Conservation (phyloP, 805 yeast species). For the Starmerella scarabaei region DNA sequence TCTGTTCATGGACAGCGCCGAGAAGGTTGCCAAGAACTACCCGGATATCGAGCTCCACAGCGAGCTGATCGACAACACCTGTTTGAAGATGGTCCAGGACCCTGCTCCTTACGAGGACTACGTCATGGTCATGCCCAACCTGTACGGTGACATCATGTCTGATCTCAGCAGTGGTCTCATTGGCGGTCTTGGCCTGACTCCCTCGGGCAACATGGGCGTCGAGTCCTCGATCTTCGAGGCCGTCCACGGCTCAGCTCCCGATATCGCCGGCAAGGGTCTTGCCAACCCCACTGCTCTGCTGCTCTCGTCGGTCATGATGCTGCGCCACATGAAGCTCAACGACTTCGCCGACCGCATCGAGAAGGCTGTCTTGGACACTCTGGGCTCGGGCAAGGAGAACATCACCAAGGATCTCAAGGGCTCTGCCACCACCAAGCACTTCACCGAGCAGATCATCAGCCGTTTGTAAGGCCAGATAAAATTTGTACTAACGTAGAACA, state of each 20-base stretch:
- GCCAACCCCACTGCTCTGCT: constrained; percentile 98
- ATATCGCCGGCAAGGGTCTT: constrained; percentile 95
- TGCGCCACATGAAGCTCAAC: constrained; percentile 91
- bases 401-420: constrained; percentile 97
- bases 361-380: constrained; percentile 69
- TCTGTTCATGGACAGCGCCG: constrained; percentile 83
- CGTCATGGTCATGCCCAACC: constrained; percentile 97
- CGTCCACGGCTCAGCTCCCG: constrained; percentile 99
- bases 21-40: constrained; percentile 78
- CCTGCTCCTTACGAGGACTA: constrained; percentile 77
- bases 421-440: constrained; percentile 72
- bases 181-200: constrained; percentile 97
- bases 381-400: constrained; percentile 91
- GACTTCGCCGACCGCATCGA: constrained; percentile 74
- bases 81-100: constrained; percentile 76
- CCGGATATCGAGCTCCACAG: constrained; percentile 74
- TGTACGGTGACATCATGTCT: constrained; percentile 98
- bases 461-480: constrained; percentile 26
- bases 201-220: constrained; percentile 99
- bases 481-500: not conserved
- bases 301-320: constrained; percentile 96
- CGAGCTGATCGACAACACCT: constrained; percentile 92
- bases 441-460: constrained; percentile 81
- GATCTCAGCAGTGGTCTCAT: constrained; percentile 95
- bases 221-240: constrained; percentile 97